Conservation (phyloP, 441 rosid genomes). For the Aquilaria agallochum region DNA sequence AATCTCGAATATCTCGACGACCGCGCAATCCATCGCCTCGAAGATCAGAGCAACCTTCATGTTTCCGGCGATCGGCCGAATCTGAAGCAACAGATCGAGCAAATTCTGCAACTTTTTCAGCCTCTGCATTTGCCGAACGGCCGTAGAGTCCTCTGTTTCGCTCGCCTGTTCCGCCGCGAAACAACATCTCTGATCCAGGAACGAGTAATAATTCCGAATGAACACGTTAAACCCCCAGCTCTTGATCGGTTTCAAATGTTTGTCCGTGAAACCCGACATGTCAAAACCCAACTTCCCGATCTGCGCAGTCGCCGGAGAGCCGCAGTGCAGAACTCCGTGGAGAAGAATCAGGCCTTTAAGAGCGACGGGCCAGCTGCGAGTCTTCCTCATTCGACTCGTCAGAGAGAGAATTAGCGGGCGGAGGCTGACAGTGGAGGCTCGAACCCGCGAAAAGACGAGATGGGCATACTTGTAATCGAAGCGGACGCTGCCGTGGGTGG, state of each 20-base stretch:
- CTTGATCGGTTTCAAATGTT: constrained; percentile 26
- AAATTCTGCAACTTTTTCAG: constrained; percentile 37
- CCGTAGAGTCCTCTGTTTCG: neutral
- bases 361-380: constrained; percentile 67
- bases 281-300: constrained; percentile 68
- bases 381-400: constrained; percentile 45
- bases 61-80: constrained; percentile 34
- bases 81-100: constrained; percentile 51
- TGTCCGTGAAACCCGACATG: constrained; percentile 52
- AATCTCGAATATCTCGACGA: constrained; percentile 49
- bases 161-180: constrained; percentile 2
- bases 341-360: constrained; percentile 70
- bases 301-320: constrained; percentile 31
- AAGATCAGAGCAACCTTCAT: constrained; percentile 42
- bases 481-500: constrained; percentile 54
- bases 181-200: constrained; percentile 41
- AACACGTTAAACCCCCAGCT: constrained; percentile 59
- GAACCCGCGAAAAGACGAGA: constrained; percentile 59
- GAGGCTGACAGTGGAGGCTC: constrained; percentile 54
- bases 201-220: constrained; percentile 50
- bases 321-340: constrained; percentile 68
- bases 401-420: constrained; percentile 42
- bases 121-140: constrained; percentile 23
- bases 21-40: constrained; percentile 70
- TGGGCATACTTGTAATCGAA: constrained; percentile 62